phyloP scores from a whole-genome alignment of 495 filamentous ascomycete species.

The Xylaria intraflava region DNA sequence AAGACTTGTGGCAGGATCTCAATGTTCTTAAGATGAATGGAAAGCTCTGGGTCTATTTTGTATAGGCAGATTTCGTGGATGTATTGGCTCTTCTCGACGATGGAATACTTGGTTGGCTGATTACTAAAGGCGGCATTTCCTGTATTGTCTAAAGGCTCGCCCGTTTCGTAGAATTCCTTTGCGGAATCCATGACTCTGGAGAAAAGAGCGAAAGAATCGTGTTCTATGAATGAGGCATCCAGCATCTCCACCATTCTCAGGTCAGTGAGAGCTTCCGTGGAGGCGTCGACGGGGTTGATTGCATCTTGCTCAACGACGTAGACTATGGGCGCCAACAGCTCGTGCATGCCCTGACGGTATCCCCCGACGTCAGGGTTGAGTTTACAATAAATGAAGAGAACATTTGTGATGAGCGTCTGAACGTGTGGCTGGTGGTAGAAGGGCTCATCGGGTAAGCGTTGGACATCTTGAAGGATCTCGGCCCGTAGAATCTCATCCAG shows the following conservation, averaged over 20 bases:
- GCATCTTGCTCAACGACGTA: conserved; percentile 85
- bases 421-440: conserved; percentile 79
- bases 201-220: conserved; percentile 86
- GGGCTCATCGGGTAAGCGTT: conserved; percentile 82
- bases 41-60: conserved; percentile 73
- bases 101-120: conserved; percentile 51
- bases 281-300: conserved; percentile 34
- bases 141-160: conserved; percentile 24
- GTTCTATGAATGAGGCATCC: conserved; percentile 68
- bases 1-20: conserved; percentile 97
- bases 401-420: conserved; percentile 76
- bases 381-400: conserved; percentile 92
- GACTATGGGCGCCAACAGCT: conserved; percentile 82
- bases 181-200: conserved; percentile 78
- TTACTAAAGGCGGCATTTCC: conserved; percentile 10
- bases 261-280: conserved; percentile 29
- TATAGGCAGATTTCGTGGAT: conserved; percentile 77
- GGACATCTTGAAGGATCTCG: conserved; percentile 95
- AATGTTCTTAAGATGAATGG: conserved; percentile 71
- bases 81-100: conserved; percentile 75
- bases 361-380: conserved; percentile 75
- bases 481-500: conserved; percentile 75
- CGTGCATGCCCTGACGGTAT: conserved; percentile 97
- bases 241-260: conserved; percentile 55
- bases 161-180: conserved; percentile 75